Evolutionary conservation across 805 yeast genomes (phyloP).

Genomic region (Candida coleopterorum): DNA sequence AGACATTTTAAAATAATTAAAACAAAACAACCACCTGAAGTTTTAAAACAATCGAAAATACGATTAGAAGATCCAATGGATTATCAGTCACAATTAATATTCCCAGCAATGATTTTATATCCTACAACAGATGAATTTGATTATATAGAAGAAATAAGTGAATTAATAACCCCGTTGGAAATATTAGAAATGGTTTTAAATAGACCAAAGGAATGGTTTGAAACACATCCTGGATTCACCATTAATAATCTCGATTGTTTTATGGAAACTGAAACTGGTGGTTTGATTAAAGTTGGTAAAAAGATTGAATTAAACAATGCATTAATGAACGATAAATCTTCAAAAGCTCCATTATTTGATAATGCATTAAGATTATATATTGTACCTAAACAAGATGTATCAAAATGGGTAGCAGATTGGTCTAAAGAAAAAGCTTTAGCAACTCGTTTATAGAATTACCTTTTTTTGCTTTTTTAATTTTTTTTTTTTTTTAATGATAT

Average conservation of each 20-base stretch:
- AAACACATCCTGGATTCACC: slow-evolving; percentile 55
- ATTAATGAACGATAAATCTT: slow-evolving; percentile 49
- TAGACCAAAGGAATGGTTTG: slow-evolving; percentile 68
- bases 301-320: slow-evolving; percentile 63
- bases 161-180: slow-evolving; percentile 62
- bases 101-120: slow-evolving; percentile 76
- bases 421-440: slow-evolving; percentile 54
- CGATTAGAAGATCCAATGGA: slow-evolving; percentile 62
- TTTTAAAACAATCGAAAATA: slow-evolving; percentile 47
- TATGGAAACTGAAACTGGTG: slow-evolving; percentile 81
- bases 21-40: slow-evolving; percentile 51
- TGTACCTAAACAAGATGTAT: slow-evolving; percentile 68
- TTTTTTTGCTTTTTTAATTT: too few relatives aligned
- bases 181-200: slow-evolving; percentile 53
- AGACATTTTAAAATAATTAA: slow-evolving; percentile 52
- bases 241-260: slow-evolving; percentile 61
- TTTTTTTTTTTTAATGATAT: slow-evolving; percentile 15
- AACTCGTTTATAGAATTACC: slow-evolving; percentile 26
- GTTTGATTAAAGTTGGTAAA: slow-evolving; percentile 80
- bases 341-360: slow-evolving; percentile 76
- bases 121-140: slow-evolving; percentile 86
- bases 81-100: slow-evolving; percentile 70
- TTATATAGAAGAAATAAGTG: slow-evolving; percentile 70
- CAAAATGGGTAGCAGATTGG: slow-evolving; percentile 66
- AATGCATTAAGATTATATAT: slow-evolving; percentile 65